Base-by-base conservation (phyloP, 306 rosid genomes). In the Quillaja saponaria region DNA sequence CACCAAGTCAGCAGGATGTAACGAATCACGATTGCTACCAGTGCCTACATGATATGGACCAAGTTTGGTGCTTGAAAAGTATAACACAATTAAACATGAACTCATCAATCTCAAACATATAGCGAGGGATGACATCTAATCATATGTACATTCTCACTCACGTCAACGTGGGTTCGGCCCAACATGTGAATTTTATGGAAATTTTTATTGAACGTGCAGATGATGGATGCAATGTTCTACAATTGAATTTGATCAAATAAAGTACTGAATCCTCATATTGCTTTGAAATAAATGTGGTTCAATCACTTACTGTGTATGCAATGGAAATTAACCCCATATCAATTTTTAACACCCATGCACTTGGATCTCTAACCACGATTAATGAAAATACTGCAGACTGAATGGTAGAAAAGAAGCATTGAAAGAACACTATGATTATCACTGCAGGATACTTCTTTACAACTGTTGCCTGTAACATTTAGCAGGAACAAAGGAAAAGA, bases 401-500 rank as follows among this genome's bases (percentile, higher is more conserved):
- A 46, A 77, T 40, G 18, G 75, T 58, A 6, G 40, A 10, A 51
- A 76, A 77, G 8, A 71, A 51, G n/a, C 58, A 12, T 41, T 73
- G 74, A 54, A 42, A 77, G 58, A 74, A 67, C 0, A 70, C 64
- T 51, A 48, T 33, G 1, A 56, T 15, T 44, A 58, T 53, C 41
- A 76, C 57, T 3, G 49, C 74, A 7, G 85, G 81, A 63, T 70
- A 83, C 39, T 67, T 74, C 41, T 67, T 64, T 21, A 41, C 60
- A 35, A 63, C 33, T 17, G 72, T 45, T 49, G 64, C 78, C 85
- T 83, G 72, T 50, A 82, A 63, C 5, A 14, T 28, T 6, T 42
- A 9, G 1, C 34, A 59, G 5, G n/a, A 34, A 25, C 2, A 25
- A 25, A 25, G 31, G 31, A 25, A 25, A 25, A 25, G 31, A 48